phyloP scores from a whole-genome alignment of 345 rosid species.

The Salix brachista region DNA sequence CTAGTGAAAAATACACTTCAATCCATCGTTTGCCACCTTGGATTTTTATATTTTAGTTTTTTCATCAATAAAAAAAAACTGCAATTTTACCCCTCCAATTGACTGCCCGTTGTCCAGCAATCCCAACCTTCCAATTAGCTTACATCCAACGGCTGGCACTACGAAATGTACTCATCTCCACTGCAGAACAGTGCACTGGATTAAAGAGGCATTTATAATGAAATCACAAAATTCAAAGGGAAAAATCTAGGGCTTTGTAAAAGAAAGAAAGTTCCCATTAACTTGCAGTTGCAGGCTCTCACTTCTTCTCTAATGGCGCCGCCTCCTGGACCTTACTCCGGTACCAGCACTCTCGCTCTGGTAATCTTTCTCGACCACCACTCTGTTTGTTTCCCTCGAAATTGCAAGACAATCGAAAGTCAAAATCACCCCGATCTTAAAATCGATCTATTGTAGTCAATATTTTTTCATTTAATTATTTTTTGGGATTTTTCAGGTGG shows the following conservation, averaged over 20 bases:
- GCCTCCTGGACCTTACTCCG: slow-evolving; percentile 81
- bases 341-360: slow-evolving; percentile 71
- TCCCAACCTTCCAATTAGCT: not conserved
- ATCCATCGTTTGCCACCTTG: no score
- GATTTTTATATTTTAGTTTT: no score
- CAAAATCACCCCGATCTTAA: not conserved
- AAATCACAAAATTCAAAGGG: not conserved
- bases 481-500: slow-evolving; percentile 45
- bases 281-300: not conserved
- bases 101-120: not conserved
- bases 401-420: not conserved
- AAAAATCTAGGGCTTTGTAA: slow-evolving; percentile 6
- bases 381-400: not conserved
- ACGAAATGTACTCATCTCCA: not conserved
- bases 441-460: not conserved
- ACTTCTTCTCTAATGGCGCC: slow-evolving; percentile 45
- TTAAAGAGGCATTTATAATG: not conserved
- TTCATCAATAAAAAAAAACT: not conserved
- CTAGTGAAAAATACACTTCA: no score
- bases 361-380: slow-evolving; percentile 27
- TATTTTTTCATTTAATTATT: not conserved
- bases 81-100: not conserved
- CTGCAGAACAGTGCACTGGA: not conserved
- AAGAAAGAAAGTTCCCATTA: not conserved
- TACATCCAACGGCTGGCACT: not conserved